Evolutionary conservation across 768 basidiomycete species (phyloP).

Genomic region (Lepiota brunneoincarnata): DNA sequence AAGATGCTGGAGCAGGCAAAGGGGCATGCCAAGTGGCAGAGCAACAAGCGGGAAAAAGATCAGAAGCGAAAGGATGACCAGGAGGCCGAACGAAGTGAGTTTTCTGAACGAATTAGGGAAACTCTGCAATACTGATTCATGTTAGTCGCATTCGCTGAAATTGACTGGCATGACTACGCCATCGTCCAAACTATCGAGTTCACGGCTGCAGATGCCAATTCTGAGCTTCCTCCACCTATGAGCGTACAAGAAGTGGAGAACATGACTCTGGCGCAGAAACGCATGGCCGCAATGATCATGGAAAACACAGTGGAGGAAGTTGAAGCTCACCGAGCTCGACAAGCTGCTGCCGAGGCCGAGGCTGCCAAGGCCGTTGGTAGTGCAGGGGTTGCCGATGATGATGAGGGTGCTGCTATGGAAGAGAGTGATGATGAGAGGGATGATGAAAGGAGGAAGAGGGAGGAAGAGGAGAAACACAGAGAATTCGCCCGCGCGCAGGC

Average conservation of each 20-base stretch:
- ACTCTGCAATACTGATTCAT: constrained; percentile 13
- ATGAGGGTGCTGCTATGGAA: constrained; percentile 77
- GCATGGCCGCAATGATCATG: constrained; percentile 98
- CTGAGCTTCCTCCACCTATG: constrained; percentile 96
- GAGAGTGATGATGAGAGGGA: constrained; percentile 83
- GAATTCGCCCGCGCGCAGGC: constrained; percentile 77
- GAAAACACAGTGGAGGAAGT: constrained; percentile 89
- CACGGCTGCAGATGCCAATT: constrained; percentile 84
- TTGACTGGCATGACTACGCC: constrained; percentile 99
- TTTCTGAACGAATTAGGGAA: too few species aligned
- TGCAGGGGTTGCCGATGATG: constrained; percentile 48
- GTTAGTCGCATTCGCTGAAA: constrained; percentile 88
- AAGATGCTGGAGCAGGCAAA: constrained; percentile 72
- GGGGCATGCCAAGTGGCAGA: constrained; percentile 88
- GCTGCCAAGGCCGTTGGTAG: constrained; percentile 77
- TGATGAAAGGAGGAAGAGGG: constrained; percentile 58
- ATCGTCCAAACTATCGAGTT: constrained; percentile 99
- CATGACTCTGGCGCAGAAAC: constrained; percentile 96
- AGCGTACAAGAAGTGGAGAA: constrained; percentile 91
- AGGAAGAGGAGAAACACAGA: constrained; percentile 67
- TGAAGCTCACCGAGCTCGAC: constrained; percentile 75
- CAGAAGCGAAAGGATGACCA: constrained; percentile 87
- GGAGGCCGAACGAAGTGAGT: constrained; percentile 83
- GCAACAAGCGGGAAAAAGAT: constrained; percentile 76
- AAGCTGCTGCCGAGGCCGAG: constrained; percentile 84